Evolutionary conservation across 2,329 filamentous ascomycete species (phyloP).

Genomic region (Graphilbum sp.): DNA sequence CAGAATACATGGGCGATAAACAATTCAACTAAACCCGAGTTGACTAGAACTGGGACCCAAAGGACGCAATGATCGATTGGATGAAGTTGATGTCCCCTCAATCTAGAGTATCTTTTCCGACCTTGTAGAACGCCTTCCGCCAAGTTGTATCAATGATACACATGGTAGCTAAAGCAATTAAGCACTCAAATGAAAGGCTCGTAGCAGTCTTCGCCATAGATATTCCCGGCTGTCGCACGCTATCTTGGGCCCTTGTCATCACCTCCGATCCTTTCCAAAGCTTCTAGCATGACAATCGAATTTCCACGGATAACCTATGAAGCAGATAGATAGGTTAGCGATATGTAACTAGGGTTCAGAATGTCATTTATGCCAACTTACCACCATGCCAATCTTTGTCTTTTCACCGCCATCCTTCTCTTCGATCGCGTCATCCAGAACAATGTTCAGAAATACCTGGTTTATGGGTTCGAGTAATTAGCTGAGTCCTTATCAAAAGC

Average conservation of each 20-base stretch:
- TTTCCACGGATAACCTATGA: conserved; percentile 82
- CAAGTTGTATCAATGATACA: no score
- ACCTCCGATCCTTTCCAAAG: conserved; percentile 50
- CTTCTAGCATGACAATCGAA: conserved; percentile 96
- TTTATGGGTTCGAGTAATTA: no score
- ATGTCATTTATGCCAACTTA: conserved; percentile 24
- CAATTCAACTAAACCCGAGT: no score
- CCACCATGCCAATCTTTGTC: conserved; percentile 79
- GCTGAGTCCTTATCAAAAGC: no score
- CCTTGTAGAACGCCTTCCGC: no score
- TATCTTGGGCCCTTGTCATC: conserved; percentile 24
- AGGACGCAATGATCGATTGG: no score
- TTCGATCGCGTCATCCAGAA: conserved; percentile 90
- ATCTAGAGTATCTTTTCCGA: no score
- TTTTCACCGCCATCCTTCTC: conserved; percentile 89
- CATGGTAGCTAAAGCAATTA: no score
- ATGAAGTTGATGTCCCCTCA: no score
- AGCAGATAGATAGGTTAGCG: neutral
- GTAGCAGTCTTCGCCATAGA: neutral
- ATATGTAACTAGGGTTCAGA: neutral
- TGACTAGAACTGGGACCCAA: no score
- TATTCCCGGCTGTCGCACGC: neutral
- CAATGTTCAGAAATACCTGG: conserved; percentile 95
- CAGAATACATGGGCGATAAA: no score
- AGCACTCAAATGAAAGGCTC: no score